These are phyloP conservation scores for Exophiala spinifera DNA, from an alignment of 2,329 filamentous ascomycete species.

Conservation along the genomic window DNA sequence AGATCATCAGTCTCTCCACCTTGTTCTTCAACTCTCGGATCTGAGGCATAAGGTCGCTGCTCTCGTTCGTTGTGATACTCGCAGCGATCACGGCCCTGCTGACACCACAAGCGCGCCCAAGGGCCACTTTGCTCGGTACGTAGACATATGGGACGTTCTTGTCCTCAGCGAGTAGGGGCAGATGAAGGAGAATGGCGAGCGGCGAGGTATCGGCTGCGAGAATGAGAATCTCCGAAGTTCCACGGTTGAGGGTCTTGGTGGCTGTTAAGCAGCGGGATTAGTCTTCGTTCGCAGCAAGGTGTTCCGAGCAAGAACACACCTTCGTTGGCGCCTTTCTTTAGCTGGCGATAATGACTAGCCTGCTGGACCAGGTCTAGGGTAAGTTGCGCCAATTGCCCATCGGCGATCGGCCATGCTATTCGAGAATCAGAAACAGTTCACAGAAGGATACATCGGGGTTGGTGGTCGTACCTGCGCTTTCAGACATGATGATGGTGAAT, in stretches of 20 bases:
- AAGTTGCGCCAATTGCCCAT: constrained; percentile 66
- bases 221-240: constrained; percentile 83
- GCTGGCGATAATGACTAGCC: constrained; percentile 62
- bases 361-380: constrained; percentile 73
- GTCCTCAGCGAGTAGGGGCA: constrained; percentile 79
- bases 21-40: constrained; percentile 89
- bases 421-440: constrained; percentile 3
- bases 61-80: constrained; percentile 87
- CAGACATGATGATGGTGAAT: constrained; percentile 1
- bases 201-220: constrained; percentile 84
- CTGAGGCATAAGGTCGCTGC: constrained; percentile 79
- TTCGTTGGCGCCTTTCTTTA: constrained; percentile 79
- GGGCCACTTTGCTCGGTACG: constrained; percentile 73
- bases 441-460: background rate
- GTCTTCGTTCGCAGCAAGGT: constrained; percentile 1
- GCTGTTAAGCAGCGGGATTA: constrained; percentile 35
- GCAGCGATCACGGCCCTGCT: constrained; percentile 80
- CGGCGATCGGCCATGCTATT: constrained; percentile 63
- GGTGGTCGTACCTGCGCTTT: constrained; percentile 8
- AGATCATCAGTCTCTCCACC: constrained; percentile 94
- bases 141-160: constrained; percentile 65
- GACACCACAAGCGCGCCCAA: constrained; percentile 87
- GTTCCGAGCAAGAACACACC: constrained; percentile 33
- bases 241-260: constrained; percentile 86
- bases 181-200: constrained; percentile 80